Conservation (phyloP, 129 eudicot species). For the Deinandra increscens region DNA sequence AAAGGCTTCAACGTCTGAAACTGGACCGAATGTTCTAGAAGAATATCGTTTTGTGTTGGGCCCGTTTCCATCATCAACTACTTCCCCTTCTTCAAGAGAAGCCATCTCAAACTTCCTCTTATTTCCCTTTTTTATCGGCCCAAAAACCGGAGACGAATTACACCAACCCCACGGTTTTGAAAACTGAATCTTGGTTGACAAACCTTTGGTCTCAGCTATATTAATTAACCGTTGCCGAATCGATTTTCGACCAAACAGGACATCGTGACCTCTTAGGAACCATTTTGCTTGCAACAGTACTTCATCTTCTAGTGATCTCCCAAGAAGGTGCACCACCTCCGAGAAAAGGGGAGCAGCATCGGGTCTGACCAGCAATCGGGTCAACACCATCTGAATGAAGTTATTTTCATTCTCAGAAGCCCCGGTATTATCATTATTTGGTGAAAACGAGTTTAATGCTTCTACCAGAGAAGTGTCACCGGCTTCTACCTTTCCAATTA, state of each 20-base stretch:
- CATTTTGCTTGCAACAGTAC: conserved; percentile 81
- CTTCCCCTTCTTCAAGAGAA: conserved; percentile 86
- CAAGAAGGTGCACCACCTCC: conserved; percentile 83
- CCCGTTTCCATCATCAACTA: conserved; percentile 65
- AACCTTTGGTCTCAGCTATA: conserved; percentile 68
- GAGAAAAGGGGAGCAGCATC: conserved; percentile 93
- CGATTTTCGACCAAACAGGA: conserved; percentile 82
- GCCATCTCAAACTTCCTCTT: conserved; percentile 59
- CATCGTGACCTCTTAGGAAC: conserved; percentile 85
- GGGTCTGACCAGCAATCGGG: conserved; percentile 90
- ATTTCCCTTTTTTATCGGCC: conserved; percentile 36
- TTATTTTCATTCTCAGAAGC: conserved; percentile 79
- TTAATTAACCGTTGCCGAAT: conserved; percentile 66
- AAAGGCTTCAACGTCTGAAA: conserved; percentile 49
- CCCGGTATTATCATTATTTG: conserved; percentile 52
- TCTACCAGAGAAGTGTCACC: conserved; percentile 67
- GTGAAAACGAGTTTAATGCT: conserved; percentile 61
- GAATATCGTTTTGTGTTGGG: conserved; percentile 40
- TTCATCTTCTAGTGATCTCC: conserved; percentile 84
- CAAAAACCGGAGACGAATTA: conserved; percentile 16
- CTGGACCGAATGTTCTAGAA: conserved; percentile 38
- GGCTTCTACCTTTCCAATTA: conserved; percentile 62
- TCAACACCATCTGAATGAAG: conserved; percentile 70
- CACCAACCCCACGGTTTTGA: conserved; percentile 98
- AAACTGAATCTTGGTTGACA: conserved; percentile 70